These are phyloP conservation scores for Tetradesmus lagerheimii DNA, from an alignment of 139 green algal species.

Conservation along the genomic window DNA sequence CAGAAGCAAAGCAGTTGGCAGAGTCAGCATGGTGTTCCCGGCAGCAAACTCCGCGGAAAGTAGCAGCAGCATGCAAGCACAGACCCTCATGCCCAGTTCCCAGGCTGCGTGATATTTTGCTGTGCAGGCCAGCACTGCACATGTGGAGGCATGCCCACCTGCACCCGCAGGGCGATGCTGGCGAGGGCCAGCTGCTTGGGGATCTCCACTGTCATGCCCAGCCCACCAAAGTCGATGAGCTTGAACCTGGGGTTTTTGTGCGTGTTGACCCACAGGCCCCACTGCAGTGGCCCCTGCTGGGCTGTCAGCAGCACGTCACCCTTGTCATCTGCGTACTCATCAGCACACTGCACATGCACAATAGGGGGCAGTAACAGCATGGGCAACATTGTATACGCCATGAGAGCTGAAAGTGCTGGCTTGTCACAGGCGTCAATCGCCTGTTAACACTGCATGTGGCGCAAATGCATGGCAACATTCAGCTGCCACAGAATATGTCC, in stretches of 20 bases:
- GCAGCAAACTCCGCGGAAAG: background rate
- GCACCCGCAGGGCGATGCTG: slow-evolving; percentile 63
- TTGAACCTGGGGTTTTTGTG: slow-evolving; percentile 66
- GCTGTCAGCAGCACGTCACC: slow-evolving; percentile 55
- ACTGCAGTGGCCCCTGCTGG: slow-evolving; percentile 45
- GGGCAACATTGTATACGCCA: background rate
- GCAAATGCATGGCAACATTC: background rate
- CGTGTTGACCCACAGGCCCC: slow-evolving; percentile 72
- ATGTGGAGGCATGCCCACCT: slow-evolving; percentile 37
- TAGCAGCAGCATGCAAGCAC: background rate
- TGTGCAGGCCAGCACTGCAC: background rate
- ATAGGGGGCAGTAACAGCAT: background rate
- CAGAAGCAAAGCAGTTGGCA: background rate
- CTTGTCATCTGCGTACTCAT: slow-evolving; percentile 50
- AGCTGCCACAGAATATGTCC: background rate
- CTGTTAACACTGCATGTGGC: background rate
- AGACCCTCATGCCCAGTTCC: too few relatives aligned
- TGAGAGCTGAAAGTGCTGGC: too few relatives aligned
- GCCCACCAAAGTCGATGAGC: slow-evolving; percentile 47
- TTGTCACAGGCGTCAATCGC: background rate
- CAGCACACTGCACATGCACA: slow-evolving; percentile 30
- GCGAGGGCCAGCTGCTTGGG: slow-evolving; percentile 73
- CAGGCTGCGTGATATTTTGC: background rate
- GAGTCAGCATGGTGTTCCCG: background rate
- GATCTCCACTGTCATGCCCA: slow-evolving; percentile 61